Conservation (phyloP, 2,329 filamentous ascomycete species). For the Cercospora sp. region DNA sequence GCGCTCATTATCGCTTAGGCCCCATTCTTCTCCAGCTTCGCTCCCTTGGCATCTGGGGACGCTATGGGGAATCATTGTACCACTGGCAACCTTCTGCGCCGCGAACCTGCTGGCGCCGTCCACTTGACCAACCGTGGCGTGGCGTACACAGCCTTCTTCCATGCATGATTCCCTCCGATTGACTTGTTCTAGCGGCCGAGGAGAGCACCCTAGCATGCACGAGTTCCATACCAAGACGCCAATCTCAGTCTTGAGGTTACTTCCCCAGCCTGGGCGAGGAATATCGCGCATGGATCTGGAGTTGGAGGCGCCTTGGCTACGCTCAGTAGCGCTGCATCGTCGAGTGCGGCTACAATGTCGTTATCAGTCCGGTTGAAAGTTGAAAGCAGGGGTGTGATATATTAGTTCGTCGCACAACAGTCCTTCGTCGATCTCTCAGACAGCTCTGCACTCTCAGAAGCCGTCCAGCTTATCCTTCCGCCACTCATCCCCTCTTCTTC, state of each 20-base stretch:
- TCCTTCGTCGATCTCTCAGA: background rate
- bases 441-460: conserved; percentile 7
- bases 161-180: conserved; percentile 7
- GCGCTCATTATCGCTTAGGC: conserved; percentile 9
- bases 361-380: conserved; percentile 15
- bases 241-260: conserved; percentile 11
- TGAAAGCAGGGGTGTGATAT: conserved; percentile 14
- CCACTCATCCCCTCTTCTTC: background rate
- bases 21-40: conserved; percentile 12
- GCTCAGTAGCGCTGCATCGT: conserved; percentile 4
- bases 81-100: background rate
- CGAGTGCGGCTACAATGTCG: conserved; percentile 10
- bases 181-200: conserved; percentile 5
- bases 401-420: conserved; percentile 18
- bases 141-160: conserved; percentile 11
- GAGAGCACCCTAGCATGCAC: conserved; percentile 2
- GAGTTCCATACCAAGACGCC: conserved; percentile 15
- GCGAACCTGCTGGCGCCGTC: conserved; percentile 3
- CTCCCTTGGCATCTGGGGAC: conserved; percentile 12
- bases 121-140: background rate
- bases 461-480: conserved; percentile 7
- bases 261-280: conserved; percentile 17
- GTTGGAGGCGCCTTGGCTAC: conserved; percentile 19
- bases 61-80: conserved; percentile 1
- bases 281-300: conserved; percentile 9